A percentile compares a stretch with the other conserved stretches of the same genome.
Evolutionary conservation across 2,329 filamentous ascomycete species (phyloP).

Genomic region (Beauveria brongniartii): DNA sequence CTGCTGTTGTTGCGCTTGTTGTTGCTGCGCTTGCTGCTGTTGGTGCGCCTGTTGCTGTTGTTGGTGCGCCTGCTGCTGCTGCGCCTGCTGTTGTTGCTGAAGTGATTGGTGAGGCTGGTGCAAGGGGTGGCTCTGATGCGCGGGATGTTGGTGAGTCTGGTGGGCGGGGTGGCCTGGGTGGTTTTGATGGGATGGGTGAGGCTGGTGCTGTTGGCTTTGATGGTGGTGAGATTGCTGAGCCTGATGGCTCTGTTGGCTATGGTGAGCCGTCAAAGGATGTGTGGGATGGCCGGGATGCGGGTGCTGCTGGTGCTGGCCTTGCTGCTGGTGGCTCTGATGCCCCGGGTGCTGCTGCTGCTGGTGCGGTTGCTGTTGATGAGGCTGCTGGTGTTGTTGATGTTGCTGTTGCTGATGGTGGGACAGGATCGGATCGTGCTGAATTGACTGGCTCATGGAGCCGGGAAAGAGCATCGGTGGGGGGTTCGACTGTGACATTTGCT

Average conservation of each 20-base stretch:
- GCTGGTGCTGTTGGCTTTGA: constrained; percentile 17
- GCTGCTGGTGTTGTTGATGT: constrained; percentile 17
- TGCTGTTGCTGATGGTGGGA: constrained; percentile 34
- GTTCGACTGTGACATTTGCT: constrained; percentile 33
- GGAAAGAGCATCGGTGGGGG: constrained; percentile 31
- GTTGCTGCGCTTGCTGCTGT: constrained; percentile 20
- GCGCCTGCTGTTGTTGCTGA: constrained; percentile 25
- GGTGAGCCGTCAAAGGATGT: constrained; percentile 9
- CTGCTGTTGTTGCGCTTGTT: constrained; percentile 23
- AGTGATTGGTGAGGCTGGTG: constrained; percentile 18
- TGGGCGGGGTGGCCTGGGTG: constrained; percentile 14
- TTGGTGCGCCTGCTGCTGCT: constrained; percentile 25
- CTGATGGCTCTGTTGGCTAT: constrained; percentile 18
- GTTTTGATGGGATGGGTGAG: constrained; percentile 13
- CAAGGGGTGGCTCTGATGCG: constrained; percentile 18
- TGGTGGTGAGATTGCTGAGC: constrained; percentile 15
- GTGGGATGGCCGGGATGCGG: constrained; percentile 17
- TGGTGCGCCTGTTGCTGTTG: constrained; percentile 22
- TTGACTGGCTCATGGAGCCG: constrained; percentile 31
- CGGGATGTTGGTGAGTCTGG: constrained; percentile 20
- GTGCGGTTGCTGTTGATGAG: constrained; percentile 17
- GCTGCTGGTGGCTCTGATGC: constrained; percentile 19
- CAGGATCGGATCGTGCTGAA: constrained; percentile 34
- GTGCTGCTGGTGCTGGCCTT: constrained; percentile 21
- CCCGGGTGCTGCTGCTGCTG: constrained; percentile 17